These are phyloP conservation scores for Senecio squalidus DNA, from an alignment of 140 eudicot genomes.

Conservation along the genomic window DNA sequence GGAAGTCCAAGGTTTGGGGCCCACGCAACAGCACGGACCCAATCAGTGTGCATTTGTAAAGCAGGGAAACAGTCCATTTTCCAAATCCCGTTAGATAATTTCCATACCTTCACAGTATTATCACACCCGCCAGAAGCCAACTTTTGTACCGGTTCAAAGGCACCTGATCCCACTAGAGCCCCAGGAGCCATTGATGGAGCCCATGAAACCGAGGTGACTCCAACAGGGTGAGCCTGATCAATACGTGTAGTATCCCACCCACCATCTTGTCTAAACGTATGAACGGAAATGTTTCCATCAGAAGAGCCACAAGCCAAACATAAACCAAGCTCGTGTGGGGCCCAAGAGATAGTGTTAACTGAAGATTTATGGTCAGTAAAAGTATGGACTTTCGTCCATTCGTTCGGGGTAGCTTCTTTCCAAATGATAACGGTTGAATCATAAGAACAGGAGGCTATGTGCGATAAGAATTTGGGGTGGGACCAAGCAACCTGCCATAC, in stretches of 20 bases:
- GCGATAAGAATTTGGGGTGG: slow-evolving; percentile 76
- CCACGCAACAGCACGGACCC: slow-evolving; percentile 96
- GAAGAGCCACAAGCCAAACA: slow-evolving; percentile 91
- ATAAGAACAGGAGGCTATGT: slow-evolving; percentile 78
- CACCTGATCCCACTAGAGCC: slow-evolving; percentile 66
- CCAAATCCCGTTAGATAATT: slow-evolving; percentile 66
- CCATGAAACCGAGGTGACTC: slow-evolving; percentile 91
- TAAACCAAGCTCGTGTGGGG: slow-evolving; percentile 88
- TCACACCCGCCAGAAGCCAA: slow-evolving; percentile 13
- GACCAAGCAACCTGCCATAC: slow-evolving; percentile 95
- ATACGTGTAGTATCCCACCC: slow-evolving; percentile 83
- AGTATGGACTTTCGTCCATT: slow-evolving; percentile 66
- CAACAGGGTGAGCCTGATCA: slow-evolving; percentile 91
- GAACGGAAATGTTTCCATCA: slow-evolving; percentile 69
- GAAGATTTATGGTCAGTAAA: slow-evolving; percentile 81
- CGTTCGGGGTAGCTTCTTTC: slow-evolving; percentile 76
- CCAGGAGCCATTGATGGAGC: slow-evolving; percentile 91
- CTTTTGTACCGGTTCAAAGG: slow-evolving; percentile 61
- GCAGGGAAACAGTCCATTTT: slow-evolving; percentile 92
- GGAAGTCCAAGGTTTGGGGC: slow-evolving; percentile 94
- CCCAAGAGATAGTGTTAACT: slow-evolving; percentile 84
- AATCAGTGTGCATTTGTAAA: slow-evolving; percentile 69
- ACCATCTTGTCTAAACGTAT: slow-evolving; percentile 59
- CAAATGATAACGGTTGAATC: slow-evolving; percentile 73
- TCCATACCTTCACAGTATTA: slow-evolving; percentile 67